A percentile compares a stretch with the other conserved stretches of the same genome.
Evolutionary conservation across 2,329 filamentous ascomycete species (phyloP).

Genomic region (Biscogniauxia mediterranea): DNA sequence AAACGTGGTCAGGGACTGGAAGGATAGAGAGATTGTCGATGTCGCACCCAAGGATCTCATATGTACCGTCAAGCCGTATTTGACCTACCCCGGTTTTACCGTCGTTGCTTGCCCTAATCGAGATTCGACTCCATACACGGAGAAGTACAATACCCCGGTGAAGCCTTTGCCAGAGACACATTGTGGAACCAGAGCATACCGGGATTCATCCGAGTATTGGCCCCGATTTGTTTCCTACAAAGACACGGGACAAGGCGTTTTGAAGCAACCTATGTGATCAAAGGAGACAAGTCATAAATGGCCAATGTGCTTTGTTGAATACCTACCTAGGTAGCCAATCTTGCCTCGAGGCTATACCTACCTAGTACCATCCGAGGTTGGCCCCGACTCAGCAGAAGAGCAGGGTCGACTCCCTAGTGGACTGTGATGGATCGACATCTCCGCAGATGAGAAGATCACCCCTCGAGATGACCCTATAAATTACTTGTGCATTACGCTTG

Average conservation of each 20-base stretch:
- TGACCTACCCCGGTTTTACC: constrained; percentile 82
- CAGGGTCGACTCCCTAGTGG: constrained; percentile 69
- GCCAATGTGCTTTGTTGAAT: too few species aligned
- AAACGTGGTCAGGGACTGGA: constrained; percentile 77
- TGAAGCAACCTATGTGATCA: not conserved
- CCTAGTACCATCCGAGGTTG: constrained; percentile 72
- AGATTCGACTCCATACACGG: constrained; percentile 83
- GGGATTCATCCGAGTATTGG: constrained; percentile 82
- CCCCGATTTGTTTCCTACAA: constrained; percentile 77
- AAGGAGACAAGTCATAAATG: not conserved
- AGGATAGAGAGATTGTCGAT: constrained; percentile 72
- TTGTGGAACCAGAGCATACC: constrained; percentile 87
- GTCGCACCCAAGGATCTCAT: constrained; percentile 70
- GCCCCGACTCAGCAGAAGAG: constrained; percentile 68
- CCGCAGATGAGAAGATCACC: constrained; percentile 66
- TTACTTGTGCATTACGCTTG: constrained; percentile 81
- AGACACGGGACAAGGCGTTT: not conserved
- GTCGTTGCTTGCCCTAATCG: constrained; percentile 93
- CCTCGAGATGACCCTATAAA: constrained; percentile 79
- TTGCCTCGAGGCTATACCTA: constrained; percentile 54
- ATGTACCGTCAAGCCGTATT: constrained; percentile 83
- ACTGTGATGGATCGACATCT: constrained; percentile 68
- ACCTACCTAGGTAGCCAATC: not conserved
- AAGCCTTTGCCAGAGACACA: constrained; percentile 81
- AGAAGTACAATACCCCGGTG: constrained; percentile 88